Conservation (phyloP, 83 land plant species). For the Thuja plicata region DNA sequence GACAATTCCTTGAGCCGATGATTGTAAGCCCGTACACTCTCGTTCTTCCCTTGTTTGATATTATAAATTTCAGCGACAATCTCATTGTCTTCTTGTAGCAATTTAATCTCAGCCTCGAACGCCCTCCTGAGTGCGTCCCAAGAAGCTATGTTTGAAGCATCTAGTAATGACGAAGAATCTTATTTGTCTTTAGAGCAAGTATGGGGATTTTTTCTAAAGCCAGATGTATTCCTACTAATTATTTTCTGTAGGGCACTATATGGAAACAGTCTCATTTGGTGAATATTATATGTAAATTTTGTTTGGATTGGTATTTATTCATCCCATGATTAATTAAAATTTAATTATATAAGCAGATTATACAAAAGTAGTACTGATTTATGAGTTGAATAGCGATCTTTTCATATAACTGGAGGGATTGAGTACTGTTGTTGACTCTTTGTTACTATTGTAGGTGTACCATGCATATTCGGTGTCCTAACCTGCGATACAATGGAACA, state of each 20-base stretch:
- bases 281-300: background rate
- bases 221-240: background rate
- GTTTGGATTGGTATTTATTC: background rate
- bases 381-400: background rate
- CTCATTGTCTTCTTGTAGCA: too few species aligned
- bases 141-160: too few species aligned
- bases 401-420: background rate
- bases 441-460: slow-evolving; percentile 60
- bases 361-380: background rate
- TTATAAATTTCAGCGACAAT: too few species aligned
- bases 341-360: background rate
- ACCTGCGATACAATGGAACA: slow-evolving; percentile 95
- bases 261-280: background rate
- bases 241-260: background rate
- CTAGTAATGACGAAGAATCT: too few species aligned
- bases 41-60: too few species aligned
- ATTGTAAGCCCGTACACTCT: too few species aligned
- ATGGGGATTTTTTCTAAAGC: background rate
- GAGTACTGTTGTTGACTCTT: background rate
- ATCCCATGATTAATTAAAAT: background rate
- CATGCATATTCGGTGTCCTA: slow-evolving; percentile 93
- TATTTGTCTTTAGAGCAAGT: background rate
- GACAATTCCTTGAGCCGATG: too few species aligned
- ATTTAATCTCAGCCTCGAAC: too few species aligned
- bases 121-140: too few species aligned